Conservation (phyloP, 176 grass and related monocot species). For the Puccinellia tenuiflora region DNA sequence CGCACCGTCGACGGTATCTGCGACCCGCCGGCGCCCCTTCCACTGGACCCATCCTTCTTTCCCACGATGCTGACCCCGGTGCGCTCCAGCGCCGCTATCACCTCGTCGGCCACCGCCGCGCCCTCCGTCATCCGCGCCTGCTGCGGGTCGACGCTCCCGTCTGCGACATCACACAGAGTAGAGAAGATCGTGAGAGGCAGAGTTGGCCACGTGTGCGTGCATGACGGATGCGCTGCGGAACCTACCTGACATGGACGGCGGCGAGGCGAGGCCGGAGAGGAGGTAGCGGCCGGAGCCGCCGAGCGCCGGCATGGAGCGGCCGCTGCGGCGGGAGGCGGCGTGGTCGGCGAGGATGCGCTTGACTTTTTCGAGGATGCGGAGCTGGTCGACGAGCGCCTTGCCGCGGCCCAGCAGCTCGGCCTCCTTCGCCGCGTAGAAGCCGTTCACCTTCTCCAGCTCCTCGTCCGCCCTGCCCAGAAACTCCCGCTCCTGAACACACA, state of each 20-base stretch:
- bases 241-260: slow-evolving; percentile 75
- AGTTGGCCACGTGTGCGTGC: no score
- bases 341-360: slow-evolving; percentile 63
- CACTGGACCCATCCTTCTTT: slow-evolving; percentile 38
- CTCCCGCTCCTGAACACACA: slow-evolving; percentile 41
- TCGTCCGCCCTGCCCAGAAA: slow-evolving; percentile 61
- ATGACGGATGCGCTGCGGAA: no score
- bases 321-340: slow-evolving; percentile 7
- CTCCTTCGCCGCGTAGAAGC: slow-evolving; percentile 60
- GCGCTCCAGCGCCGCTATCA: slow-evolving; percentile 82
- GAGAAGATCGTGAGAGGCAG: no score
- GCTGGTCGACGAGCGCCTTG: slow-evolving; percentile 54
- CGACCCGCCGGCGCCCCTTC: slow-evolving; percentile 12
- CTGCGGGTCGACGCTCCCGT: slow-evolving; percentile 29
- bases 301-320: neutral
- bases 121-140: slow-evolving; percentile 34
- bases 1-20: slow-evolving; percentile 41
- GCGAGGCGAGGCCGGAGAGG: slow-evolving; percentile 42
- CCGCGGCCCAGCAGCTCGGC: slow-evolving; percentile 54
- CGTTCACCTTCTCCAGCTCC: slow-evolving; percentile 79
- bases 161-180: neutral
- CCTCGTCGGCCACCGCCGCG: slow-evolving; percentile 58
- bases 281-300: slow-evolving; percentile 34
- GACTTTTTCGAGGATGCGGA: slow-evolving; percentile 64
- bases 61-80: slow-evolving; percentile 80